Evolutionary conservation across 2,329 filamentous ascomycete species (phyloP).

Genomic region (Hypocreales sp.): DNA sequence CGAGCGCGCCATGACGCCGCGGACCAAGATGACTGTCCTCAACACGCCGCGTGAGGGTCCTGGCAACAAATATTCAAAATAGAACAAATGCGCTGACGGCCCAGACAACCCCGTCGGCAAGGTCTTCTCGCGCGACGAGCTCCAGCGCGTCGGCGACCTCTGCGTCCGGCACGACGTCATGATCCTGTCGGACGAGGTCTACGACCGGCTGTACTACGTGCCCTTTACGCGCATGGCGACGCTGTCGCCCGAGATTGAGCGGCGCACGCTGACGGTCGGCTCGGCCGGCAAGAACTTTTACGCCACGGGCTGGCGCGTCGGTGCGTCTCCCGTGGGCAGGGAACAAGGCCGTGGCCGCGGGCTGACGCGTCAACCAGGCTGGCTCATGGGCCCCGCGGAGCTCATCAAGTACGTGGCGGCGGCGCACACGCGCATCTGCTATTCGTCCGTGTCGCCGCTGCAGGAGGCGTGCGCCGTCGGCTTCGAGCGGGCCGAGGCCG

Average conservation of each 20-base stretch:
- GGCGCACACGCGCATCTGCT: slow-evolving; percentile 93
- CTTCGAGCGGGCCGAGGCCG: slow-evolving; percentile 74
- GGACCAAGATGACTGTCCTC: slow-evolving; percentile 91
- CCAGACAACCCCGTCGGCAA: slow-evolving; percentile 90
- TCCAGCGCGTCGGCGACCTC: slow-evolving; percentile 71
- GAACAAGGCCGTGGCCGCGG: background rate
- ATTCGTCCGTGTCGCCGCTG: slow-evolving; percentile 79
- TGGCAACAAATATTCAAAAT: too few relatives aligned
- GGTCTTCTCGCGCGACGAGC: slow-evolving; percentile 73
- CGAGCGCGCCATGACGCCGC: slow-evolving; percentile 63
- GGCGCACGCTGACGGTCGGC: slow-evolving; percentile 81
- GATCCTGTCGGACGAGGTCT: slow-evolving; percentile 85
- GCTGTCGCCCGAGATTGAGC: slow-evolving; percentile 76
- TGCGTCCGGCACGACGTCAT: slow-evolving; percentile 90
- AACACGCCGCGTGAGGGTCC: slow-evolving; percentile 63
- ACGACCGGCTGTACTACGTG: slow-evolving; percentile 88
- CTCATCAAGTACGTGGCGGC: slow-evolving; percentile 84
- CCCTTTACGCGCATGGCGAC: slow-evolving; percentile 90
- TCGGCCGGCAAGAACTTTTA: slow-evolving; percentile 98
- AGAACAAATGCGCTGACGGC: too few relatives aligned
- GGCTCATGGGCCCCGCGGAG: slow-evolving; percentile 78
- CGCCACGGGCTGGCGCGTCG: slow-evolving; percentile 88
- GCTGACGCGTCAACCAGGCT: slow-evolving; percentile 32
- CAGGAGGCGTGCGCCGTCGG: slow-evolving; percentile 91
- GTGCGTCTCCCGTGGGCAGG: slow-evolving; percentile 22